Evolutionary conservation across 768 basidiomycete genomes (phyloP).

Genomic region (Tylopilus sp.): DNA sequence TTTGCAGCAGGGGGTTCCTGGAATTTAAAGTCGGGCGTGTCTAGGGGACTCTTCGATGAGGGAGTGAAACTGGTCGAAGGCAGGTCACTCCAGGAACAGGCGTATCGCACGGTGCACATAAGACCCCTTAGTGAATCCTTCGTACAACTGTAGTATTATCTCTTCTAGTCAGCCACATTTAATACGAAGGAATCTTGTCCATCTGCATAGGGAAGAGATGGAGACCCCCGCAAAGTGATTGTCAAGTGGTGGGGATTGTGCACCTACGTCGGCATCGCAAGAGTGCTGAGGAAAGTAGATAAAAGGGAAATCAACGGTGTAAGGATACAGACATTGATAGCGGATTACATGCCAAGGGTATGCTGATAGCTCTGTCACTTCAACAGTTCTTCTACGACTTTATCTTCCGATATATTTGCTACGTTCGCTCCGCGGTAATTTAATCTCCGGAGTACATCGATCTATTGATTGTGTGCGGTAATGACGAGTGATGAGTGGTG

Average conservation of each 20-base stretch:
- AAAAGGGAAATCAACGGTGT: slow-evolving; percentile 24
- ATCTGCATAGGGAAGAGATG: slow-evolving; percentile 1
- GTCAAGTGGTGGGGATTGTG: slow-evolving; percentile 2
- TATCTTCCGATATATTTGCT: slow-evolving; percentile 75
- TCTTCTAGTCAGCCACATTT: slow-evolving; percentile 2
- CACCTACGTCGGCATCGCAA: slow-evolving; percentile 11
- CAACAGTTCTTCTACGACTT: slow-evolving; percentile 82
- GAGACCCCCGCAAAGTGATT: slow-evolving; percentile 1
- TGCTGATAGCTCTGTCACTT: slow-evolving; percentile 40
- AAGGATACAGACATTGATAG: slow-evolving; percentile 24
- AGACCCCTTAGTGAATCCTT: not conserved
- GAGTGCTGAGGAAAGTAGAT: slow-evolving; percentile 17
- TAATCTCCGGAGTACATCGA: slow-evolving; percentile 81
- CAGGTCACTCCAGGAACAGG: not conserved
- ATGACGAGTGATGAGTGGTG: slow-evolving; percentile 7
- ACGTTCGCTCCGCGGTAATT: slow-evolving; percentile 87
- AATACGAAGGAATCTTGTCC: slow-evolving; percentile 7
- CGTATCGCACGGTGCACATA: not conserved
- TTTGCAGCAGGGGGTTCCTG: not conserved
- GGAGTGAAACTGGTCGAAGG: not conserved
- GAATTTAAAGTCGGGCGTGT: slow-evolving; percentile 6
- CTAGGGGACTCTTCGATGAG: not conserved
- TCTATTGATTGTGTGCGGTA: slow-evolving; percentile 40
- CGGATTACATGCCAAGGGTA: slow-evolving; percentile 24
- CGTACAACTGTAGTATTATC: not conserved